These are phyloP conservation scores for Lanzia echinophila DNA, from an alignment of 2,329 filamentous ascomycete species.

Conservation along the genomic window DNA sequence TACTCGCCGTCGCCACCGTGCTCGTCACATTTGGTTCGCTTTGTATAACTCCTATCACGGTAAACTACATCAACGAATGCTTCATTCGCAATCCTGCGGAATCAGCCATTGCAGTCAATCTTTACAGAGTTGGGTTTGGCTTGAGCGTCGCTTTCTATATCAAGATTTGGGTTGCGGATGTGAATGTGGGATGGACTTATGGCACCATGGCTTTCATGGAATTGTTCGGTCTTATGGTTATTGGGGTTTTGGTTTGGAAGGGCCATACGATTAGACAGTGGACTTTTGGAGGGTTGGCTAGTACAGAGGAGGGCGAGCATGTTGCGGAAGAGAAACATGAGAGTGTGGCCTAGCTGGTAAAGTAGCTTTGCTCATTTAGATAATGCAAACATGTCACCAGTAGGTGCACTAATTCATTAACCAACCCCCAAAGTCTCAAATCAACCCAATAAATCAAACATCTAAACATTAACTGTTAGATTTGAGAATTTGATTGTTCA, in stretches of 20 bases:
- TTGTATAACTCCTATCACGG: neutral
- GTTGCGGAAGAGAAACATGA: conserved; percentile 12
- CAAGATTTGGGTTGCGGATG: neutral
- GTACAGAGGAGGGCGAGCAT: conserved; percentile 27
- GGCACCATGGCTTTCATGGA: conserved; percentile 1
- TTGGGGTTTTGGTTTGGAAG: neutral
- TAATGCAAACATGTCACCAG: too few species aligned
- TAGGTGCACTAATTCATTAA: too few species aligned
- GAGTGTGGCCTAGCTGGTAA: too few species aligned
- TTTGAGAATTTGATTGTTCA: too few species aligned
- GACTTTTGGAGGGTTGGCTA: neutral
- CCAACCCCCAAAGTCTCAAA: too few species aligned
- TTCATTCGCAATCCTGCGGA: neutral
- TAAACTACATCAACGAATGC: conserved; percentile 3
- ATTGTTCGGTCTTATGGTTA: neutral
- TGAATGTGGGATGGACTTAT: neutral
- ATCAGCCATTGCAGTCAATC: neutral
- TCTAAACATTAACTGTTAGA: too few species aligned
- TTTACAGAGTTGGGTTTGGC: neutral
- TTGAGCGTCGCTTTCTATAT: neutral
- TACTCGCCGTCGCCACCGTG: neutral
- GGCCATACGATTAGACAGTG: neutral
- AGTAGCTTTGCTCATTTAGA: too few species aligned
- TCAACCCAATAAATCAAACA: too few species aligned
- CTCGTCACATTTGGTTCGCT: neutral